phyloP scores from a whole-genome alignment of 192 early-diverging fungal species.

The Funneliformis geosporum region DNA sequence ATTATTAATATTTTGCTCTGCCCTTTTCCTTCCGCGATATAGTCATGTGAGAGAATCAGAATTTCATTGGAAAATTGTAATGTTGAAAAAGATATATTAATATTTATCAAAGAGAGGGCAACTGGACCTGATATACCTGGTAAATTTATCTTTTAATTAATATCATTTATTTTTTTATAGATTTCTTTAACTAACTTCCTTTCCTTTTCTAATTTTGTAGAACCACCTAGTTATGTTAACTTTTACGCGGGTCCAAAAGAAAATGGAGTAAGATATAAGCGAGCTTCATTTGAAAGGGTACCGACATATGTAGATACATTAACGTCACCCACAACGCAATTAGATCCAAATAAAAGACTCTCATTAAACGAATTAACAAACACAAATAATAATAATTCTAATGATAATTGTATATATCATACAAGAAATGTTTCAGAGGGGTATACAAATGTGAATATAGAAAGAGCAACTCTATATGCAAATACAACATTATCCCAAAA shows the following conservation, averaged over 20 bases:
- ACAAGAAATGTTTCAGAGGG: background rate
- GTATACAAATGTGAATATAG: background rate
- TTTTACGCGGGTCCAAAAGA: constrained; percentile 19
- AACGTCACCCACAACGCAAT: background rate
- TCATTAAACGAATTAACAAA: background rate
- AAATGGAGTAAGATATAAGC: background rate
- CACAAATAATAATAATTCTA: background rate
- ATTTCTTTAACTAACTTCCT: background rate
- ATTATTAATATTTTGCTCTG: background rate
- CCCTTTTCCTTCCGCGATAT: background rate
- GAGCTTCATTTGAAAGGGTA: constrained; percentile 15
- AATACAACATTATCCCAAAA: background rate
- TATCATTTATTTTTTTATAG: background rate
- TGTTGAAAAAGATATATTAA: constrained; percentile 61
- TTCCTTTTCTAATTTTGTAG: background rate
- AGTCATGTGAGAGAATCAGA: constrained; percentile 73
- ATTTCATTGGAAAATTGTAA: constrained; percentile 65
- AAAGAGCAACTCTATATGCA: background rate
- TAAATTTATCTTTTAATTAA: constrained; percentile 17
- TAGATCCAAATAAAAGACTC: background rate
- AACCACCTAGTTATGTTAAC: constrained; percentile 13
- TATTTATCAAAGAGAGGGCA: constrained; percentile 62
- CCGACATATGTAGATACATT: background rate
- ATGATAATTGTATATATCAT: background rate
- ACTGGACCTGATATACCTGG: constrained; percentile 62